phyloP scores from a whole-genome alignment of 2,329 filamentous ascomycete species.

The Pseudogymnoascus sp. region DNA sequence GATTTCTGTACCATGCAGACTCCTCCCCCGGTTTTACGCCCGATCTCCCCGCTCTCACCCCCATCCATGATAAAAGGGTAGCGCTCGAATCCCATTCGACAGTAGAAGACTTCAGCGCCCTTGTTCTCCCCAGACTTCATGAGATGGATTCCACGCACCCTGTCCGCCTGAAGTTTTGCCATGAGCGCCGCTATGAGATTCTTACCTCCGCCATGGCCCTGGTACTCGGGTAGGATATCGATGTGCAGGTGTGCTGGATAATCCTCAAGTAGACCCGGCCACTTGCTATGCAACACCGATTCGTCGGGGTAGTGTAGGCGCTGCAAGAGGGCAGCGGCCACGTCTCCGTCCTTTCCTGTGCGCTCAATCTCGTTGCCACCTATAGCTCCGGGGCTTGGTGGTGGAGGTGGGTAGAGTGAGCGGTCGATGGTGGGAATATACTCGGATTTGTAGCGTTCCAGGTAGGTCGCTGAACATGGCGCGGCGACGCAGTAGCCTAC shows the following conservation, averaged over 20 bases:
- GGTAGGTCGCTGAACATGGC: neutral
- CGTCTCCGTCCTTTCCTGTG: neutral
- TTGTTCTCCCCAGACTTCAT: conserved; percentile 6
- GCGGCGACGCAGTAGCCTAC: neutral
- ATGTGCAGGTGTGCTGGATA: conserved; percentile 5
- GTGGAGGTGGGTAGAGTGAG: neutral
- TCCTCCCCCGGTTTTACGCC: conserved; percentile 4
- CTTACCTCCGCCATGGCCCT: conserved; percentile 1
- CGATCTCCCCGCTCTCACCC: neutral
- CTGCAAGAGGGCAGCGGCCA: neutral
- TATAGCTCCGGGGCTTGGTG: neutral
- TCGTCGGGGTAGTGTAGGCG: conserved; percentile 1
- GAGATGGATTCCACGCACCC: neutral
- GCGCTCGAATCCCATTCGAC: conserved; percentile 3
- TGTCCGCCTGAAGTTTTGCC: neutral
- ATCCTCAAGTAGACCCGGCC: neutral
- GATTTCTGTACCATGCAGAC: conserved; percentile 6
- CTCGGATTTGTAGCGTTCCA: neutral
- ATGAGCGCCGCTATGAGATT: neutral
- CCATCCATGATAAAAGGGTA: conserved; percentile 1
- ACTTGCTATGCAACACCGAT: neutral
- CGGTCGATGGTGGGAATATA: neutral
- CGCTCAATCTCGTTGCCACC: conserved; percentile 5
- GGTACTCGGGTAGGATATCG: conserved; percentile 6
- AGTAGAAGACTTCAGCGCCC: neutral